These are phyloP conservation scores for Leccinum incarnatum DNA, from an alignment of 768 basidiomycete genomes.

Conservation along the genomic window DNA sequence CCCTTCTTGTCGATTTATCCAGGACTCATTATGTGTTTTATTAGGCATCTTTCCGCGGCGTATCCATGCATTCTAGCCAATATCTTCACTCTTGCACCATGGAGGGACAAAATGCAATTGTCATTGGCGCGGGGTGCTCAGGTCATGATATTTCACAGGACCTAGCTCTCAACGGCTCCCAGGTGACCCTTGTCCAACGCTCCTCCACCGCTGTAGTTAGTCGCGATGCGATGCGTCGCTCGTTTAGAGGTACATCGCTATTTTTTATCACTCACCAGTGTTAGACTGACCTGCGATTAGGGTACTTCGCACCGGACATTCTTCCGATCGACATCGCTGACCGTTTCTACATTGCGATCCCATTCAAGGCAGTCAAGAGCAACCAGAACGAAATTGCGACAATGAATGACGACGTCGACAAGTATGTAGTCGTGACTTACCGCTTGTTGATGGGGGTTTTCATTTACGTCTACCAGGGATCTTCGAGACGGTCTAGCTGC, in stretches of 20 bases:
- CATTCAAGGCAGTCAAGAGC: background rate
- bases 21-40: background rate
- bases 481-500: background rate
- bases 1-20: background rate
- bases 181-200: constrained; percentile 6
- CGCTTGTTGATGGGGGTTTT: background rate
- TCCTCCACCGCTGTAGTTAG: constrained; percentile 9
- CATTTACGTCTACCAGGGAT: background rate
- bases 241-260: background rate
- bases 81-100: background rate
- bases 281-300: background rate
- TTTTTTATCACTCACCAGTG: background rate
- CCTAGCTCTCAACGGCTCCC: constrained; percentile 1
- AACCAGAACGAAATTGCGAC: background rate
- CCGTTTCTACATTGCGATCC: constrained; percentile 8
- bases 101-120: background rate
- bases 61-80: background rate
- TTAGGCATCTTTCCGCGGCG: background rate
- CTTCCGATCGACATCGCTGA: constrained; percentile 11
- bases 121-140: constrained; percentile 14
- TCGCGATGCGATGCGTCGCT: constrained; percentile 4
- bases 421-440: background rate
- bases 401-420: background rate
- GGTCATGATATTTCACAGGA: constrained; percentile 15
- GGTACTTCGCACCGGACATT: constrained; percentile 7